Evolutionary conservation across 2,329 filamentous ascomycete genomes (phyloP).

Genomic region (Trichophyton schoenleinii): DNA sequence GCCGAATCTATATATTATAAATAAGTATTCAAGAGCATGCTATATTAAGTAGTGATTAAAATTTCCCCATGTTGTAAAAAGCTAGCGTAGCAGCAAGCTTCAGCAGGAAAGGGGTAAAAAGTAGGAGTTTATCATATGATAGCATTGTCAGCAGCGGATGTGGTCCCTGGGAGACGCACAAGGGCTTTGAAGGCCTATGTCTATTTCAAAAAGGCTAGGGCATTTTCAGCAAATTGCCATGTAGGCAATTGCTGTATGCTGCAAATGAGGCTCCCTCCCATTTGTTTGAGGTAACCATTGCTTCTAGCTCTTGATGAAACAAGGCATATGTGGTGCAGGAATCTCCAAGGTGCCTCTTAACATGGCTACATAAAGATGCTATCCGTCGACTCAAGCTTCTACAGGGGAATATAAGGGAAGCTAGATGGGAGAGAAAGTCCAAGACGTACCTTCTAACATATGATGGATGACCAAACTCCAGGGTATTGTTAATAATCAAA

Average conservation of each 20-base stretch:
- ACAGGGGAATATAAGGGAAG: conserved; percentile 18
- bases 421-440: conserved; percentile 5
- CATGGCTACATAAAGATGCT: conserved; percentile 26
- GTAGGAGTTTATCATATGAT: neutral
- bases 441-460: conserved; percentile 40
- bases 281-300: neutral
- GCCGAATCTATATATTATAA: conserved; percentile 30
- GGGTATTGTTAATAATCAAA: conserved; percentile 33
- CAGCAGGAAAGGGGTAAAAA: neutral
- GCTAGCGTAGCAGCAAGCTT: neutral
- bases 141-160: neutral
- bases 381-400: conserved; percentile 26
- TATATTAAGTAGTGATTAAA: neutral
- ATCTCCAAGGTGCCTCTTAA: conserved; percentile 11
- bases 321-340: neutral
- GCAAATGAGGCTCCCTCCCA: neutral
- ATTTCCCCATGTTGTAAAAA: neutral
- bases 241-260: conserved; percentile 6
- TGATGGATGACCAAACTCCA: conserved; percentile 34
- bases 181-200: neutral
- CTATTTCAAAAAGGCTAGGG: neutral
- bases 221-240: neutral
- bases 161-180: neutral
- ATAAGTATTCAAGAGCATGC: conserved; percentile 19
- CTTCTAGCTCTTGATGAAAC: neutral